Evolutionary conservation across 345 rosid species (phyloP), one percentile per base, ranked within the genome.

Genomic region (Pistacia vera): DNA sequence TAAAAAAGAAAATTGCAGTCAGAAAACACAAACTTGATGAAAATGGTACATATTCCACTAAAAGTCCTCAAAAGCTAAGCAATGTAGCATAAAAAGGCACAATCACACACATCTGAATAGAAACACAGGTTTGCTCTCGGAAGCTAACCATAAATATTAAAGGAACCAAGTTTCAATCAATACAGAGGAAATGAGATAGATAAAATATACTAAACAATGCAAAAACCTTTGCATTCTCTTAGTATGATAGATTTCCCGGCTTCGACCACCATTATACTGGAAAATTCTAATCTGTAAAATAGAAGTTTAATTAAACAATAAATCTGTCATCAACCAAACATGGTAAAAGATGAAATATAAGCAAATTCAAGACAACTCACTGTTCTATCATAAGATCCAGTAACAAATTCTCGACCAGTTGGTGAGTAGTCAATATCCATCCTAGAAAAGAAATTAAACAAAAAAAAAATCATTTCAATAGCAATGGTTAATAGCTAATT

Each of bases 401-500:
- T 97, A 13, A 91, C 97, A 73, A 97, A 97, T 83, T 97, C 99
- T 66, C 99, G 91, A 63, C 99, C 99, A 35, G 99, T 94, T 48
- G 99, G 97, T 3, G 98, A 94, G 83, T 85, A 94, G 86, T 97
- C 98, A 77, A 97, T 92, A 87, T 97, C 98, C 97, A 94, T 89
- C 83, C 99, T 97, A 87, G 11, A 72, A 80, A 65, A 67, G 54
- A 81, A 74, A 22, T 48, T 36, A 16, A 68, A 30, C 33, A 30
- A 63, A 66, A 54, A 25, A 25, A 20, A 71, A 16, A 64, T 58
- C 60, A 66, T 62, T 70, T 22, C 38, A 73, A 68, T 54, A 49
- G 57, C 1, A 28, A 73, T 46, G 16, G 18, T 35, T 49, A 66
- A 52, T 64, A 49, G 22, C 3, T 30, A 55, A 63, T 36, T 55